phyloP scores from a whole-genome alignment of 2,329 filamentous ascomycete species.

The Fusarium secorum region DNA sequence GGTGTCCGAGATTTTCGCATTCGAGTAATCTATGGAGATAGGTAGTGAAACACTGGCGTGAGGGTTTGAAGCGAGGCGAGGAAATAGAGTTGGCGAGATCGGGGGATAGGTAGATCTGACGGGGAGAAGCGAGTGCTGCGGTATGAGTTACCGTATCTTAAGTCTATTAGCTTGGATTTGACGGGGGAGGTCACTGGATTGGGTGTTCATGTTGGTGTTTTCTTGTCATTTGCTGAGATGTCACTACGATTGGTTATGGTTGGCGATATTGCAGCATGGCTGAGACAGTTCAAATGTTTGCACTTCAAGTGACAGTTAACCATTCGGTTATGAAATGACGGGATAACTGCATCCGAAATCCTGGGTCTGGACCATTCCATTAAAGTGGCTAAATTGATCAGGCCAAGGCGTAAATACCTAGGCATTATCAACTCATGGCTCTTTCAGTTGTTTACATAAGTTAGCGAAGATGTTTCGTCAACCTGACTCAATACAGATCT shows the following conservation, averaged over 20 bases:
- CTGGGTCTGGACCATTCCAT: neutral
- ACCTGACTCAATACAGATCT: neutral
- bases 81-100: conserved; percentile 8
- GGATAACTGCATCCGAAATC: neutral
- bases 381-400: neutral
- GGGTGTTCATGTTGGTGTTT: neutral
- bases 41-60: neutral
- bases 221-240: neutral
- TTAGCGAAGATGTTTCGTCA: accelerated
- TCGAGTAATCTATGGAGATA: neutral
- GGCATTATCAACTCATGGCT: neutral
- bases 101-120: neutral
- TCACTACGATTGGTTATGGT: neutral
- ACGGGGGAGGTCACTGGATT: neutral
- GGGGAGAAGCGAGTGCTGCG: neutral
- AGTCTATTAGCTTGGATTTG: neutral
- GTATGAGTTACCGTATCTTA: neutral
- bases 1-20: neutral
- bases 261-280: neutral
- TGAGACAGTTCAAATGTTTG: conserved; percentile 1
- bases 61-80: neutral
- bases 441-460: accelerated
- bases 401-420: neutral
- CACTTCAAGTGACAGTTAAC: neutral
- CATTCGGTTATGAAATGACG: neutral